A percentile compares a stretch with the other conserved stretches of the same genome.
Evolutionary conservation across 2,329 filamentous ascomycete genomes (phyloP).

Genomic region (Diplocarpon mali): DNA sequence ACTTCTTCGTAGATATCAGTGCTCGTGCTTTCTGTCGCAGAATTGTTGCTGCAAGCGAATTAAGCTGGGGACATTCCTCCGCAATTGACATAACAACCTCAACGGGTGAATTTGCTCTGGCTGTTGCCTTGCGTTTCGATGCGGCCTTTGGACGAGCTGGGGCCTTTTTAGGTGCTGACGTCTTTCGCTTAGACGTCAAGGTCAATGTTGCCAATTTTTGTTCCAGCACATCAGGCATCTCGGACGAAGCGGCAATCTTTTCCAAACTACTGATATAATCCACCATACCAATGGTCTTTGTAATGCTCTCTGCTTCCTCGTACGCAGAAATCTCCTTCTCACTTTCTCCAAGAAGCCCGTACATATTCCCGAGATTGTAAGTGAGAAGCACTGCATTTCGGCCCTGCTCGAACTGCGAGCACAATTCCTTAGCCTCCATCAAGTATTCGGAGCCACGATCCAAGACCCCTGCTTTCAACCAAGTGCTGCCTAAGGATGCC

Average conservation of each 20-base stretch:
- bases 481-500: constrained; percentile 44
- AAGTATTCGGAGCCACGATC: constrained; percentile 46
- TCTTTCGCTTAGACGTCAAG: constrained; percentile 26
- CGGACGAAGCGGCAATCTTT: constrained; percentile 12
- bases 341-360: constrained; percentile 35
- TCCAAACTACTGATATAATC: constrained; percentile 19
- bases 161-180: constrained; percentile 18
- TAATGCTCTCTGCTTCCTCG: constrained; percentile 34
- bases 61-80: constrained; percentile 27
- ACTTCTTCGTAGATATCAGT: constrained; percentile 36
- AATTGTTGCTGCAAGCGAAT: constrained; percentile 37
- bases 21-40: constrained; percentile 39
- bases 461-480: constrained; percentile 45
- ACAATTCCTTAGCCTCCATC: constrained; percentile 40
- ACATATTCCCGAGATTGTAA: constrained; percentile 44
- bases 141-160: constrained; percentile 22
- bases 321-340: constrained; percentile 38
- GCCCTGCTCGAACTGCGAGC: constrained; percentile 36
- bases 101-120: constrained; percentile 19
- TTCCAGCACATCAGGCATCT: constrained; percentile 9
- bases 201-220: constrained; percentile 18
- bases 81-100: constrained; percentile 14
- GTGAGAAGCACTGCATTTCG: constrained; percentile 38
- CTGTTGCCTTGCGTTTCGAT: constrained; percentile 23
- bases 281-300: constrained; percentile 34